These are phyloP conservation scores for Trichosporon sp. DNA, from an alignment of 1,284 basidiomycete species.

Conservation along the genomic window DNA sequence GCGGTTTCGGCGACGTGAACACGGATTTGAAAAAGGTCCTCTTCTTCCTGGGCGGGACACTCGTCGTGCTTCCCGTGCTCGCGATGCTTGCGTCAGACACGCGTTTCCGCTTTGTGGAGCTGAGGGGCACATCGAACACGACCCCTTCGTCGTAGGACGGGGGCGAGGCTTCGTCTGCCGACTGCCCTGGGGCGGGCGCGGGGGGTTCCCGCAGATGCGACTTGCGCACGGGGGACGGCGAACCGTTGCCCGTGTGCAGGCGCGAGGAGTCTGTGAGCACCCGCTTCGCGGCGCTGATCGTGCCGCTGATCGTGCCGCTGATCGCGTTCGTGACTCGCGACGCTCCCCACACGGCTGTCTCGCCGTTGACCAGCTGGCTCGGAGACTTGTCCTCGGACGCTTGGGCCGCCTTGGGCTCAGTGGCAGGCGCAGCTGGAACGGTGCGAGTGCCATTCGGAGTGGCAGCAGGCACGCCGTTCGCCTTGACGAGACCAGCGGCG, in stretches of 20 bases:
- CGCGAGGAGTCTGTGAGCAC: neutral
- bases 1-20: constrained; percentile 14
- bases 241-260: neutral
- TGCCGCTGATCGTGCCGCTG: neutral
- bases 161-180: constrained; percentile 3
- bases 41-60: constrained; percentile 7
- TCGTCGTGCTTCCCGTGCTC: neutral
- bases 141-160: constrained; percentile 1
- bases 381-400: neutral
- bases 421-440: neutral
- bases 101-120: neutral
- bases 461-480: neutral
- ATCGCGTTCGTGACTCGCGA: constrained; percentile 15
- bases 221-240: neutral
- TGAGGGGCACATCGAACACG: constrained; percentile 4
- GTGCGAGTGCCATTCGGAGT: neutral
- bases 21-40: constrained; percentile 14
- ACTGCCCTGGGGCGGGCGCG: neutral
- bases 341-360: neutral
- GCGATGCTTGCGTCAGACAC: neutral
- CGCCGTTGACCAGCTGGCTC: neutral
- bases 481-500: neutral
- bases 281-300: neutral
- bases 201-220: constrained; percentile 5
- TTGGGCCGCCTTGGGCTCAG: neutral